These are phyloP conservation scores for Diutina neorugosa DNA, from an alignment of 1,139 yeast species.

Conservation along the genomic window DNA sequence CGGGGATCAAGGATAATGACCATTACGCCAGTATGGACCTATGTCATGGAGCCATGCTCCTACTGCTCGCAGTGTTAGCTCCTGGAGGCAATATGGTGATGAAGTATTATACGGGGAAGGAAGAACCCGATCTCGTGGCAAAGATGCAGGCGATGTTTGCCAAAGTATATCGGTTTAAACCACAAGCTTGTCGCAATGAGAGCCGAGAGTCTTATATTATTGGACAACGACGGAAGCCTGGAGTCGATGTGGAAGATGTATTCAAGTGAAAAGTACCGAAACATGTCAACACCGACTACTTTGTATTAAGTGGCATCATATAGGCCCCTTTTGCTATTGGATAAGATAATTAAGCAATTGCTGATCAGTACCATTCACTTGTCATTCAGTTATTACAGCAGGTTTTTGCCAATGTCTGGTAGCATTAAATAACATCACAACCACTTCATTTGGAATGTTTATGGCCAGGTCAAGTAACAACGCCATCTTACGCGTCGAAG, in stretches of 20 bases:
- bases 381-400: no score
- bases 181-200: slow-evolving; percentile 10
- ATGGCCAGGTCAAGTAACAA: no score
- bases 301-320: no score
- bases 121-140: slow-evolving; percentile 17
- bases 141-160: slow-evolving; percentile 18
- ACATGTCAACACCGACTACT: no score
- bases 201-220: slow-evolving; percentile 10
- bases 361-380: no score
- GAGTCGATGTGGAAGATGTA: background rate
- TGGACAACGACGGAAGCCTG: background rate
- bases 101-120: slow-evolving; percentile 32
- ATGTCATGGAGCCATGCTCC: slow-evolving; percentile 25
- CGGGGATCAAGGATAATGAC: slow-evolving; percentile 30
- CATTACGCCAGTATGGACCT: slow-evolving; percentile 35
- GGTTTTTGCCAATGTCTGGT: no score
- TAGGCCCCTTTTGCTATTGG: no score
- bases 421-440: no score
- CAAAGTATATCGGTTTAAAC: slow-evolving; percentile 14
- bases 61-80: slow-evolving; percentile 18
- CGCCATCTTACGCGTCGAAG: no score
- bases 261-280: no score
- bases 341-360: no score
- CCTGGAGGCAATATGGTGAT: slow-evolving; percentile 25
- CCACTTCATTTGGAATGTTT: no score